Evolutionary conservation across 495 filamentous ascomycete species (phyloP), one percentile per base, ranked within the genome.

Genomic region (Penicillium macrosclerotiorum): DNA sequence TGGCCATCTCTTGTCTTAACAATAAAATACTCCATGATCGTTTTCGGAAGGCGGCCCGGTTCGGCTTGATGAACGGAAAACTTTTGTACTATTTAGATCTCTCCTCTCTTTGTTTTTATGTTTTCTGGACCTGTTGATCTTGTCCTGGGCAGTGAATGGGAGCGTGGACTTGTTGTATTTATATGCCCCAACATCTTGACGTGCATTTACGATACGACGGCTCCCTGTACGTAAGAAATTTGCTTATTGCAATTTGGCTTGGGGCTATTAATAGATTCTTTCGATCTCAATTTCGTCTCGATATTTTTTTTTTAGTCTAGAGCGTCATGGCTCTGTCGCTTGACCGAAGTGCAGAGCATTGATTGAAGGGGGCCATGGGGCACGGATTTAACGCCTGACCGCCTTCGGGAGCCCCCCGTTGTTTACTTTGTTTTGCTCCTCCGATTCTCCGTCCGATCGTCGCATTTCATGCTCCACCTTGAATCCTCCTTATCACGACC

Each of bases 11-110:
- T 27, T 66, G 59, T 63, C 47, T 69, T 69, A 61, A 64, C 67
- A 62, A 54, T 47, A 55, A 62, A 58, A 60, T 62, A 52, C 43
- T 59, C 51, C 50, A 57, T 60, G 54, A 54, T 56, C 44, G 26
- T 50, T 52, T 58, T 57, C 34, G 41, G 52, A 47, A 35, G 54
- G 59, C 52, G 45, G 45, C 24, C 44, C 52, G 51, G 51, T 48
- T 51, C 52, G 52, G 57, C 49, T 62, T 59, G 67, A 67, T 65
- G 59, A 65, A 62, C 57, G 60, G 52, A 53, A 59, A 60, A 49
- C 29, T 51, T 26, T 44, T 68, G 51, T 60, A 55, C 53, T 59
- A 50, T 57, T 62, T 68, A 68, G 58, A 69, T 69, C 58, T 60
- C 63, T 72, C 69, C 65, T 63, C 67, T 59, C 67, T 66, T 59